Conservation (phyloP, 2,329 filamentous ascomycete species). For the Colletotrichum musae region DNA sequence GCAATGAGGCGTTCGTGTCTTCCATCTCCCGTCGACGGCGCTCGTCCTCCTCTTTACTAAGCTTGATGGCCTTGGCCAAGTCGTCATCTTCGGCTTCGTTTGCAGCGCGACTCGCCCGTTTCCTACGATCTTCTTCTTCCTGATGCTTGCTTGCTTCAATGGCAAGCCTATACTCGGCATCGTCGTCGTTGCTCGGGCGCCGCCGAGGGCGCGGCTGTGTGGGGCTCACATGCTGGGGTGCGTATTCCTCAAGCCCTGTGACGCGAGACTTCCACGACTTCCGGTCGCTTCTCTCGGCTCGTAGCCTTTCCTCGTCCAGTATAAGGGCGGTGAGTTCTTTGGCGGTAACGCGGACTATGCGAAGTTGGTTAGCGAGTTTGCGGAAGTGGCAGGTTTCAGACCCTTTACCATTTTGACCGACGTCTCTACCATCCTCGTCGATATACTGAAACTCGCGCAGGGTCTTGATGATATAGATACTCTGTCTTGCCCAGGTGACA, state of each 20-base stretch:
- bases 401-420: conserved; percentile 89
- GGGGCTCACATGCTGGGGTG: conserved; percentile 57
- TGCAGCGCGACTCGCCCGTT: conserved; percentile 74
- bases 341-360: conserved; percentile 88
- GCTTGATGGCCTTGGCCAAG: conserved; percentile 92
- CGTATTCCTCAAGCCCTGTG: conserved; percentile 89
- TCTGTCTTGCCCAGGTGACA: conserved; percentile 98
- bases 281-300: conserved; percentile 89
- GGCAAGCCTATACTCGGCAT: conserved; percentile 90
- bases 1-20: conserved; percentile 83
- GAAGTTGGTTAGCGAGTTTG: conserved; percentile 45
- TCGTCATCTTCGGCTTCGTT: conserved; percentile 81
- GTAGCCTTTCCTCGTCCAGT: conserved; percentile 92
- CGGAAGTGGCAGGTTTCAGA: conserved; percentile 34
- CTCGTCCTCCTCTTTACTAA: conserved; percentile 96
- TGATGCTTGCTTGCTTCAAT: conserved; percentile 96
- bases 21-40: conserved; percentile 88
- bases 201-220: conserved; percentile 58
- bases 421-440: conserved; percentile 94
- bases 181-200: conserved; percentile 76
- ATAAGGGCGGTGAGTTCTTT: conserved; percentile 96
- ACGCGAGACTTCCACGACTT: conserved; percentile 98
- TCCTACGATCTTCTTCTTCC: conserved; percentile 89
- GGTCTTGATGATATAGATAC: conserved; percentile 99
- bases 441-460: conserved; percentile 96